phyloP scores from a whole-genome alignment of 352 stramenopile species.

The Phytophthora aleatoria region DNA sequence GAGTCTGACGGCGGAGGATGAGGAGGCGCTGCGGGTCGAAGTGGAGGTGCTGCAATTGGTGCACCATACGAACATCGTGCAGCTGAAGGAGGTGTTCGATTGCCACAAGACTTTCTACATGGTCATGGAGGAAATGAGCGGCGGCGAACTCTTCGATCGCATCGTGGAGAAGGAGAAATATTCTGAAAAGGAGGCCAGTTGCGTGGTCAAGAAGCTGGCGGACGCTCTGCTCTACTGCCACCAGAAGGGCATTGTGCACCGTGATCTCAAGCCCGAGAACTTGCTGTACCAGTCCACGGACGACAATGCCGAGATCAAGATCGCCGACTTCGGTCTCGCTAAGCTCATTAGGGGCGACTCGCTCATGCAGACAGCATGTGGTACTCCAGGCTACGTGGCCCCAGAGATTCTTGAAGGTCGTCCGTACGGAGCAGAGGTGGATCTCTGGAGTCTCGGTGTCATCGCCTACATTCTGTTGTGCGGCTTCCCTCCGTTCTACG shows the following conservation, averaged over 20 bases:
- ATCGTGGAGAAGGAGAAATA: conserved; percentile 94
- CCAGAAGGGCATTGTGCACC: conserved; percentile 90
- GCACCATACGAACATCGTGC: conserved; percentile 89
- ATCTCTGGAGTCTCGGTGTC: conserved; percentile 96
- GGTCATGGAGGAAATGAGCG: conserved; percentile 92
- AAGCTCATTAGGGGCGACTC: conserved; percentile 94
- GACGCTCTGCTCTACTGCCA: conserved; percentile 89
- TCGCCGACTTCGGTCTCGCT: conserved; percentile 90
- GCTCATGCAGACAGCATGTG: conserved; percentile 94
- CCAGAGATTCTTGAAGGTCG: conserved; percentile 95
- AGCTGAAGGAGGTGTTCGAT: conserved; percentile 88
- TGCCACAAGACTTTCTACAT: conserved; percentile 92
- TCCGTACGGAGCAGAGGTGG: conserved; percentile 93
- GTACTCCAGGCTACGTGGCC: conserved; percentile 96
- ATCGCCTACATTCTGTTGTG: conserved; percentile 96
- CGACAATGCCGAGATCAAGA: conserved; percentile 94
- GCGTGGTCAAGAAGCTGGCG: conserved; percentile 86
- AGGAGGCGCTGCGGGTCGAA: conserved; percentile 82
- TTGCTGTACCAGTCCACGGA: conserved; percentile 86
- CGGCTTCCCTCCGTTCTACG: conserved; percentile 97
- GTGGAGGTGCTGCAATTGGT: conserved; percentile 85
- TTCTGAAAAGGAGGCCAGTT: conserved; percentile 86
- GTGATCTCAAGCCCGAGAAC: conserved; percentile 90
- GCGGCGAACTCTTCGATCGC: conserved; percentile 92
- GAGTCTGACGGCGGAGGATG: conserved; percentile 77